Evolutionary conservation across 2,329 filamentous ascomycete genomes (phyloP).

Genomic region (Pochonia chlamydosporia): DNA sequence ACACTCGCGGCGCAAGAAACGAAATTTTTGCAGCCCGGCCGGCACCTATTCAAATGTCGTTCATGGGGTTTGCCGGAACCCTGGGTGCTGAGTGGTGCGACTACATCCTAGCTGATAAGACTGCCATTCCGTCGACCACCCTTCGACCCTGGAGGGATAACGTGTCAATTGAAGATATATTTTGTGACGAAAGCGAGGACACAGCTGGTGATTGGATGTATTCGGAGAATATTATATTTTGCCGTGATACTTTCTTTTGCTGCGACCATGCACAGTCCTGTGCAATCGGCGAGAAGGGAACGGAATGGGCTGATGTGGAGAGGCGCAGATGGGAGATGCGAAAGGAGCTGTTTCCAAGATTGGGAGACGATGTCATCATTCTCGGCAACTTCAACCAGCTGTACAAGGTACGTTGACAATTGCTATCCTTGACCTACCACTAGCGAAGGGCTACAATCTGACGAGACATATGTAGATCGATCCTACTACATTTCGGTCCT

Average conservation of each 20-base stretch:
- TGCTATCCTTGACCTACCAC: neutral
- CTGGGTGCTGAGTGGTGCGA: conserved; percentile 98
- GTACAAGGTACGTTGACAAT: conserved; percentile 68
- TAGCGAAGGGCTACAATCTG: neutral
- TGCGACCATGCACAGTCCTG: conserved; percentile 94
- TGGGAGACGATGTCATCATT: conserved; percentile 81
- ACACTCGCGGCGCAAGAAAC: conserved; percentile 92
- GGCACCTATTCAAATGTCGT: conserved; percentile 97
- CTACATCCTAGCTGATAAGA: conserved; percentile 86
- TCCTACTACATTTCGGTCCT: conserved; percentile 90
- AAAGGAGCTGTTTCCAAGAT: conserved; percentile 78
- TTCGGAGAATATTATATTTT: conserved; percentile 93
- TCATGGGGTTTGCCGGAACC: conserved; percentile 98
- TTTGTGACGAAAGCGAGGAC: conserved; percentile 59
- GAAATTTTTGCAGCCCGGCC: conserved; percentile 94
- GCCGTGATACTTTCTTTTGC: conserved; percentile 93
- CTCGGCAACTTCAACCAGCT: conserved; percentile 98
- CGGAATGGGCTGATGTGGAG: conserved; percentile 83
- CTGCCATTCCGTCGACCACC: conserved; percentile 76
- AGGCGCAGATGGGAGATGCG: conserved; percentile 83
- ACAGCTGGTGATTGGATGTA: conserved; percentile 84
- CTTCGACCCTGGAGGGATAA: conserved; percentile 76
- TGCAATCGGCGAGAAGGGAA: conserved; percentile 57
- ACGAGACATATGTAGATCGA: conserved; percentile 63
- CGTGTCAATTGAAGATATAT: conserved; percentile 64